Evolutionary conservation across 2,329 filamentous ascomycete species (phyloP).

Genomic region (Helicocarpus griseus): DNA sequence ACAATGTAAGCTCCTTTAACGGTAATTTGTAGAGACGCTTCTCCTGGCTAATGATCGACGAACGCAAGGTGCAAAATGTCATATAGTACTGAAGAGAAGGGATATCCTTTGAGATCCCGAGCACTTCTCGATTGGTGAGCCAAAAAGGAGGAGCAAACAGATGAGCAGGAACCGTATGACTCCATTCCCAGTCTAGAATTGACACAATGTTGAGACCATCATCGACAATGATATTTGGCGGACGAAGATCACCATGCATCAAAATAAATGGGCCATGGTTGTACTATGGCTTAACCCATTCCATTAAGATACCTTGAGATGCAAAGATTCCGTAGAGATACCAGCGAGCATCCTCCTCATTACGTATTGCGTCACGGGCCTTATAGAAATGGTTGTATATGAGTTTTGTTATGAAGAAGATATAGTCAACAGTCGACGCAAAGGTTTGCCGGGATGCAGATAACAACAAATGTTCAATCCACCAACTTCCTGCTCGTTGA

Average conservation of each 20-base stretch:
- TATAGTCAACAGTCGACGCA: conserved; percentile 7
- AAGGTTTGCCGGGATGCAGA: conserved; percentile 5
- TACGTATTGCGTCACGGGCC: conserved; percentile 1
- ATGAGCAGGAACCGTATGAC: too few species aligned
- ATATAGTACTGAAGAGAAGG: too few species aligned
- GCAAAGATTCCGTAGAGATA: conserved; percentile 8
- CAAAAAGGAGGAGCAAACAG: too few species aligned
- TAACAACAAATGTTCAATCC: background rate
- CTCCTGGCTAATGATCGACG: too few species aligned
- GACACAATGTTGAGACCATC: too few species aligned
- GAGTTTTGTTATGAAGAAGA: conserved; percentile 2
- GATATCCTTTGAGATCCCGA: too few species aligned
- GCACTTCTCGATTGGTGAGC: too few species aligned
- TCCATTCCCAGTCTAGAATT: too few species aligned
- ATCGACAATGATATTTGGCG: too few species aligned
- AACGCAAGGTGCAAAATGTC: too few species aligned
- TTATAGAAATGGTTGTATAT: conserved; percentile 6
- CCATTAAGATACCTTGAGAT: conserved; percentile 7
- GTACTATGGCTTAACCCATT: conserved; percentile 6
- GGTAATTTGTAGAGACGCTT: too few species aligned
- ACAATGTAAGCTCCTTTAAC: too few species aligned
- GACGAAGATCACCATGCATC: conserved; percentile 11
- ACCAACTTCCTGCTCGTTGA: conserved; percentile 1
- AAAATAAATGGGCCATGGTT: conserved; percentile 10
- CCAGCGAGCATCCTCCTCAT: conserved; percentile 8